phyloP scores from a whole-genome alignment of 164 flowering plant species.

The Stephania yunnanensis region DNA sequence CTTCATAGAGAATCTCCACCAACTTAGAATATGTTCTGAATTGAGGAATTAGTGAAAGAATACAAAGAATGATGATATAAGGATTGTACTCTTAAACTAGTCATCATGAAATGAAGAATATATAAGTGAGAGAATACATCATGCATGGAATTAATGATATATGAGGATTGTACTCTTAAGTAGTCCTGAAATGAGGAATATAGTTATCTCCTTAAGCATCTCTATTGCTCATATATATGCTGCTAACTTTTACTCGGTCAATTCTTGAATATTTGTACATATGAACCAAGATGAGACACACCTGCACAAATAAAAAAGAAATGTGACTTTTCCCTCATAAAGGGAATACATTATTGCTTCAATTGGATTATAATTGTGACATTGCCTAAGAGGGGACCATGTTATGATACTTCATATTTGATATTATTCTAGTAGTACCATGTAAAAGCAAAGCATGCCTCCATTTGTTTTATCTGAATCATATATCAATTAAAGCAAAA shows the following conservation, averaged over 20 bases:
- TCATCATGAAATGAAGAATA: background rate
- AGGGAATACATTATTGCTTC: background rate
- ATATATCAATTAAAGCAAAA: too few species aligned
- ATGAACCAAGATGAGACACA: constrained; percentile 6
- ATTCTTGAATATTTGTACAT: background rate
- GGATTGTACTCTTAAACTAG: background rate
- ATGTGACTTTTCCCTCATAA: background rate
- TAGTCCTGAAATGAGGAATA: background rate
- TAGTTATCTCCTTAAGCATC: background rate
- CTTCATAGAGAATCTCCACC: background rate
- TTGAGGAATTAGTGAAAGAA: background rate
- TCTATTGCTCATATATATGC: background rate
- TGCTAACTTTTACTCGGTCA: background rate
- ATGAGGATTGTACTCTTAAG: background rate
- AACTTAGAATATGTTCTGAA: constrained; percentile 4
- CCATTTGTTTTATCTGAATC: too few species aligned
- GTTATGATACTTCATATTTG: background rate
- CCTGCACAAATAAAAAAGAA: background rate
- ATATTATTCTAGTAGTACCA: background rate
- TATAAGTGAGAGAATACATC: background rate
- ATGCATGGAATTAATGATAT: background rate
- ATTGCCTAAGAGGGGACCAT: background rate
- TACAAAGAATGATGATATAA: background rate
- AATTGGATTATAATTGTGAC: background rate
- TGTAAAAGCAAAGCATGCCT: background rate